Evolutionary conservation across 164 flowering plant genomes (phyloP).

Genomic region (Macadamia tetraphylla): DNA sequence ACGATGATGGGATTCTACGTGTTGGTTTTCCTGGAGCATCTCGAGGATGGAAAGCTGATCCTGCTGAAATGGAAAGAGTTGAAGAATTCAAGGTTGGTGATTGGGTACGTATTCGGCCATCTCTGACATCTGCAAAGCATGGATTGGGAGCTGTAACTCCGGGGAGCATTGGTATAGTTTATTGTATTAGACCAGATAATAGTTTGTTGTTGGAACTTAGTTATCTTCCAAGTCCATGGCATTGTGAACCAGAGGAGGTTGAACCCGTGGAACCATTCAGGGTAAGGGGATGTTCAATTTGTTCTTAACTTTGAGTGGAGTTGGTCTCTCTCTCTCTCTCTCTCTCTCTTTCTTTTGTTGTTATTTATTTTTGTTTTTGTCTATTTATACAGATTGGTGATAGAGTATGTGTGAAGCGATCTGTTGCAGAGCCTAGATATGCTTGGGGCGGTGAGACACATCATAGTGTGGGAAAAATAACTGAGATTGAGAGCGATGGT

Average conservation of each 20-base stretch:
- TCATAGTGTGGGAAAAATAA: constrained; percentile 89
- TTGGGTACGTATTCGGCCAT: constrained; percentile 94
- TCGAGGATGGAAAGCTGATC: constrained; percentile 99
- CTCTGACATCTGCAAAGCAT: constrained; percentile 92
- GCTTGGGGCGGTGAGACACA: constrained; percentile 99
- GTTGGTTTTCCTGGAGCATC: constrained; percentile 99
- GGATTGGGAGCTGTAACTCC: constrained; percentile 95
- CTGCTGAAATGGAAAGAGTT: constrained; percentile 99
- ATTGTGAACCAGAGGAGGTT: constrained; percentile 99
- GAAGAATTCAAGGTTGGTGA: constrained; percentile 99
- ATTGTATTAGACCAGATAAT: constrained; percentile 90
- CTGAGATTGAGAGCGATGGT: constrained; percentile 91
- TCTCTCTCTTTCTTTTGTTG: background rate
- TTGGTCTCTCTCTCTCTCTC: background rate
- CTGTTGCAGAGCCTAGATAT: constrained; percentile 97
- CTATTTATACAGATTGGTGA: constrained; percentile 68
- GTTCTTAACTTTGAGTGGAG: background rate
- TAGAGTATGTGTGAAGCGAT: constrained; percentile 90
- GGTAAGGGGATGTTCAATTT: constrained; percentile 32
- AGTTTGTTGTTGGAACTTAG: constrained; percentile 81
- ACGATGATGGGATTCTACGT: constrained; percentile 96
- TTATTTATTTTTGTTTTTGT: constrained; percentile 1
- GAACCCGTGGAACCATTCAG: constrained; percentile 88
- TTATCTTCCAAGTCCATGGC: constrained; percentile 95
- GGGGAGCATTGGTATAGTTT: constrained; percentile 96